Percentiles rank a stretch among this genome's conserved stretches.
Evolutionary conservation across 192 early-diverging fungal genomes (phyloP).

Genomic region (Coemansia sp.): DNA sequence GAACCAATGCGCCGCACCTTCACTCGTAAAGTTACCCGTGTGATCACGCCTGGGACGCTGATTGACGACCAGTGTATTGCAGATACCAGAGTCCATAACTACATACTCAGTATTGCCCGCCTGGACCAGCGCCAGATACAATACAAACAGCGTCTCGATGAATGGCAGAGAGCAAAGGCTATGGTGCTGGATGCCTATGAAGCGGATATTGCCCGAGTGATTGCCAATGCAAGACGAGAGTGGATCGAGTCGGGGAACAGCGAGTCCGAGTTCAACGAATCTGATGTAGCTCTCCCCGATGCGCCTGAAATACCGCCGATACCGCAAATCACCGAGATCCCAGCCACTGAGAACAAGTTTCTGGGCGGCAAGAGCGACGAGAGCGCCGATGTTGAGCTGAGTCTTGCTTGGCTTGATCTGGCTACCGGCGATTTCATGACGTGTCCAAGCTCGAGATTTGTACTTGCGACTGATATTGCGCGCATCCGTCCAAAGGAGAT

Average conservation of each 20-base stretch:
- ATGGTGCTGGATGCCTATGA: not conserved
- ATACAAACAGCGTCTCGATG: slow-evolving; percentile 10
- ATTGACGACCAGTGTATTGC: slow-evolving; percentile 73
- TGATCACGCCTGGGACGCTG: slow-evolving; percentile 85
- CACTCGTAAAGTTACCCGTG: slow-evolving; percentile 69
- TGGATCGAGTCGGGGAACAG: slow-evolving; percentile 7
- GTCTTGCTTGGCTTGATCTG: slow-evolving; percentile 90
- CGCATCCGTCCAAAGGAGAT: slow-evolving; percentile 88
- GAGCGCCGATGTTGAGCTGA: slow-evolving; percentile 30
- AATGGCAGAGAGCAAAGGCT: slow-evolving; percentile 4
- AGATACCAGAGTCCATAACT: slow-evolving; percentile 69
- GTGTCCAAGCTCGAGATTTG: slow-evolving; percentile 49
- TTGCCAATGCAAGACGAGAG: slow-evolving; percentile 9
- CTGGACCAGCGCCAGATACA: slow-evolving; percentile 16
- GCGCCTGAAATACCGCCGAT: slow-evolving; percentile 14
- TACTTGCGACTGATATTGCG: slow-evolving; percentile 68
- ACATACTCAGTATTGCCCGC: slow-evolving; percentile 65
- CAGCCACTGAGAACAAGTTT: not conserved
- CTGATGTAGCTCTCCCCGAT: slow-evolving; percentile 15
- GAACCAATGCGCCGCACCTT: slow-evolving; percentile 56
- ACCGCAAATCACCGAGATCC: slow-evolving; percentile 9
- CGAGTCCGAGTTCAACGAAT: slow-evolving; percentile 18
- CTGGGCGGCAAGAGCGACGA: not conserved
- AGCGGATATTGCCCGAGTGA: slow-evolving; percentile 1
- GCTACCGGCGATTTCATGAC: slow-evolving; percentile 88